Percentiles rank a stretch among this genome's conserved stretches.
Conservation (phyloP, 768 basidiomycete genomes). For the Pholiota conissans region DNA sequence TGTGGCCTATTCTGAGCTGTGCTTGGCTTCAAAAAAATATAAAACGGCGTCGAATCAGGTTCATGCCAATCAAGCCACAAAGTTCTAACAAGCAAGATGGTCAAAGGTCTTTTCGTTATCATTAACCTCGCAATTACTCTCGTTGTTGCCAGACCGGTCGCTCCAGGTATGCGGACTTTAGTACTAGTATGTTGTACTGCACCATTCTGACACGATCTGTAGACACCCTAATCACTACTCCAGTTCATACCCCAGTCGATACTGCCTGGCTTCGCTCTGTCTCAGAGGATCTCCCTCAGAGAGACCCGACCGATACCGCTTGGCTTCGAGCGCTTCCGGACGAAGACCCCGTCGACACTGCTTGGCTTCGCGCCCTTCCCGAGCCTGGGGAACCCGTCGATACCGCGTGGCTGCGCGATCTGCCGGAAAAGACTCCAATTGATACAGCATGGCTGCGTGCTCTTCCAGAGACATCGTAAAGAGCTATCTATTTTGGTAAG, state of each 20-base stretch:
- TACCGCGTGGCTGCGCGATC: background rate
- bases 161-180: background rate
- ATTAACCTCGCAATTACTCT: background rate
- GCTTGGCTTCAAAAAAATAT: slow-evolving; percentile 1
- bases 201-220: background rate
- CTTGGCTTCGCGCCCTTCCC: background rate
- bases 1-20: background rate
- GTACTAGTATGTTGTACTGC: background rate
- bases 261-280: slow-evolving; percentile 3
- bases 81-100: background rate
- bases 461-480: background rate
- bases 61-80: background rate
- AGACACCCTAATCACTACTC: background rate
- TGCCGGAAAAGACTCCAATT: background rate
- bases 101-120: background rate
- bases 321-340: background rate
- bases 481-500: background rate
- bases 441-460: background rate
- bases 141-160: background rate
- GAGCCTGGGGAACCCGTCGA: background rate
- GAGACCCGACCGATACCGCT: background rate
- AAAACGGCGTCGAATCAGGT: background rate
- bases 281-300: too few species aligned
- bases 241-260: background rate
- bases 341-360: background rate